Evolutionary conservation across 1,139 yeast genomes (phyloP).

Genomic region (Candida tetrigidarum): DNA sequence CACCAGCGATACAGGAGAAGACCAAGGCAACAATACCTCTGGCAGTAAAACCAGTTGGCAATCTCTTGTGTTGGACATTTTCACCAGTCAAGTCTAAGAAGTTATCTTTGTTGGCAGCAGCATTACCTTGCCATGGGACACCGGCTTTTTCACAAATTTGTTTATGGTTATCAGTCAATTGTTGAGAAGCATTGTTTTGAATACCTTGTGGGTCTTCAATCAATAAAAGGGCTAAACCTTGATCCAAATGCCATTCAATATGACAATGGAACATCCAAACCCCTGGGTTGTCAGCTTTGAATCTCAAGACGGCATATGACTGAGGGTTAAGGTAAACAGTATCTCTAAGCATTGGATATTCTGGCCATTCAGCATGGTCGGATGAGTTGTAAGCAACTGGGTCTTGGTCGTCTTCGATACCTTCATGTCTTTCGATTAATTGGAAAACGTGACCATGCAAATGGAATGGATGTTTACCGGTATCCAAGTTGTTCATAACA

Average conservation of each 20-base stretch:
- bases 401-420: slow-evolving; percentile 50
- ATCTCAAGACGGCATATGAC: slow-evolving; percentile 68
- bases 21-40: slow-evolving; percentile 69
- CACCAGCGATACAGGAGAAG: slow-evolving; percentile 58
- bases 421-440: slow-evolving; percentile 63
- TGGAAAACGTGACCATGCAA: slow-evolving; percentile 88
- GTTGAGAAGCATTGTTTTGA: slow-evolving; percentile 40
- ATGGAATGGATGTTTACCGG: slow-evolving; percentile 94
- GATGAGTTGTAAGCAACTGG: slow-evolving; percentile 55
- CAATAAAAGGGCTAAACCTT: slow-evolving; percentile 75
- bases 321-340: slow-evolving; percentile 66
- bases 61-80: slow-evolving; percentile 54
- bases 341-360: slow-evolving; percentile 66
- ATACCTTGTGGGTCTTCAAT: slow-evolving; percentile 73
- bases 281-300: slow-evolving; percentile 84
- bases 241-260: slow-evolving; percentile 92
- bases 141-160: slow-evolving; percentile 50
- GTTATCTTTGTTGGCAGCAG: slow-evolving; percentile 62
- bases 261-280: slow-evolving; percentile 96
- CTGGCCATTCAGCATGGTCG: slow-evolving; percentile 60
- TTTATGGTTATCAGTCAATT: slow-evolving; percentile 49
- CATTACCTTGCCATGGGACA: slow-evolving; percentile 60
- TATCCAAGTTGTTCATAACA: slow-evolving; percentile 73
- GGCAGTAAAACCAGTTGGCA: slow-evolving; percentile 71
- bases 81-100: slow-evolving; percentile 63